Percentiles rank a stretch among this genome's conserved stretches.
These are phyloP conservation scores for Agaricus subrufescens DNA, from an alignment of 768 basidiomycete genomes.

Conservation along the genomic window DNA sequence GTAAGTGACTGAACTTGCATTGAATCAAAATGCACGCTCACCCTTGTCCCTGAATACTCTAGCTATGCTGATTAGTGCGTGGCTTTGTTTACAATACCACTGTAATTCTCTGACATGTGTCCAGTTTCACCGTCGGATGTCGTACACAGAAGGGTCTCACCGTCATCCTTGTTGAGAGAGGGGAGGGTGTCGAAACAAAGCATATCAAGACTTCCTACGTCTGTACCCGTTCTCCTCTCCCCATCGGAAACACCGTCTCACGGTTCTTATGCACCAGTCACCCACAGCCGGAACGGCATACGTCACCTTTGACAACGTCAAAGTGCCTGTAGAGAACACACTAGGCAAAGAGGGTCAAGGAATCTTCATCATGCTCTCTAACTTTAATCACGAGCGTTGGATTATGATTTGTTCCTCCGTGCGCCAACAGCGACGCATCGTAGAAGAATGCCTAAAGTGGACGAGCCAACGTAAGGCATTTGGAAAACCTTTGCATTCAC, in stretches of 20 bases:
- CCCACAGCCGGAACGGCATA: conserved; percentile 79
- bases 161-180: conserved; percentile 80
- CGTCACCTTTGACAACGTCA: conserved; percentile 74
- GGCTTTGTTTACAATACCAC: background rate
- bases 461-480: conserved; percentile 83
- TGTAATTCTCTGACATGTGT: background rate
- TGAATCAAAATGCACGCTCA: background rate
- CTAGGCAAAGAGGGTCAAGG: conserved; percentile 78
- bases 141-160: conserved; percentile 70
- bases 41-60: background rate
- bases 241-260: background rate
- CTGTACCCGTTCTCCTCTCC: conserved; percentile 7
- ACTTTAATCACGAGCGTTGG: conserved; percentile 96
- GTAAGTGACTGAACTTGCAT: conserved; percentile 24
- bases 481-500: conserved; percentile 79
- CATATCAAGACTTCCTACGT: conserved; percentile 73
- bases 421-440: conserved; percentile 51
- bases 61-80: conserved; percentile 43
- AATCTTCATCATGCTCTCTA: conserved; percentile 53
- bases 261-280: conserved; percentile 33
- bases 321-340: conserved; percentile 80
- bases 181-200: conserved; percentile 79
- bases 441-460: conserved; percentile 44
- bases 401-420: conserved; percentile 78
- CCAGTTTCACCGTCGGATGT: conserved; percentile 63